Evolutionary conservation across 2,329 filamentous ascomycete species (phyloP).

Genomic region (Nigrograna mackinnonii): DNA sequence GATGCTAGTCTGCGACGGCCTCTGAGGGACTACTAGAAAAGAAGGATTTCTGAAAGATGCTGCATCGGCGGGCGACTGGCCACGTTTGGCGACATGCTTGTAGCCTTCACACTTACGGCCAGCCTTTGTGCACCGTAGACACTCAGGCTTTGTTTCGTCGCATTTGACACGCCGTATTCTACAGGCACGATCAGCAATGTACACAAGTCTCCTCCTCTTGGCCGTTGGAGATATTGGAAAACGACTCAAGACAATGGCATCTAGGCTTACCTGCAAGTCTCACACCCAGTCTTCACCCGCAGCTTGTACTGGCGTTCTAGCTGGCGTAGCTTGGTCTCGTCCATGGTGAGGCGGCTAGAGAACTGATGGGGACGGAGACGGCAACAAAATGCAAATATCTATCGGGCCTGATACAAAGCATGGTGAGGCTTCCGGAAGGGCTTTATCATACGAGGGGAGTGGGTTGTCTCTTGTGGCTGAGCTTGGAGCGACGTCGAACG

Average conservation of each 20-base stretch:
- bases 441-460: no score
- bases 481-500: no score
- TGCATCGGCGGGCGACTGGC: constrained; percentile 16
- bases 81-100: constrained; percentile 18
- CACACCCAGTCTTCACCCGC: constrained; percentile 32
- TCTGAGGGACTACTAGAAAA: constrained; percentile 29
- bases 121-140: constrained; percentile 35
- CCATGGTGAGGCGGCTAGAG: constrained; percentile 16
- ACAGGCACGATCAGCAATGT: constrained; percentile 7
- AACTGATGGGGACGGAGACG: neutral
- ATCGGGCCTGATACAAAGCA: no score
- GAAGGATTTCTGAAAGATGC: constrained; percentile 28
- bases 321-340: constrained; percentile 25
- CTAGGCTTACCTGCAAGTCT: constrained; percentile 31
- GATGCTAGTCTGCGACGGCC: constrained; percentile 10
- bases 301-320: constrained; percentile 31
- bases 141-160: constrained; percentile 14
- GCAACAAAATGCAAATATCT: neutral
- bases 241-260: neutral
- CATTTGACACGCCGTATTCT: constrained; percentile 15
- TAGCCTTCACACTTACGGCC: constrained; percentile 44
- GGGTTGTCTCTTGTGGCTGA: no score
- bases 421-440: no score
- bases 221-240: neutral
- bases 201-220: neutral